phyloP scores from a whole-genome alignment of 768 basidiomycete species.

The Lactifluus hygrophoroides region DNA sequence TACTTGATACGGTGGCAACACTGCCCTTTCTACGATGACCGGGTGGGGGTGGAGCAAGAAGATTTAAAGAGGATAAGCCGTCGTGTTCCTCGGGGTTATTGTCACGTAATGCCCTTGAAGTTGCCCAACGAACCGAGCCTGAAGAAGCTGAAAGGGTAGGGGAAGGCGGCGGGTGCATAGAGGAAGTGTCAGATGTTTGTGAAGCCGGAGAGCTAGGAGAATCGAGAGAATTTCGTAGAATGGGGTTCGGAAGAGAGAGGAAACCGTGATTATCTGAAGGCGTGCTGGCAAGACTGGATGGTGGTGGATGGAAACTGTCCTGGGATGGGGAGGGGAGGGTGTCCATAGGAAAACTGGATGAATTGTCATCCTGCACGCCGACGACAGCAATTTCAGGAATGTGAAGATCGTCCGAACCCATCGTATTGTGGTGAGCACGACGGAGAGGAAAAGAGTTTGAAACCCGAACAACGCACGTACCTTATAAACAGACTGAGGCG shows the following conservation, averaged over 20 bases:
- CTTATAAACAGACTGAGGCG: background rate
- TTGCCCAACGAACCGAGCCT: constrained; percentile 52
- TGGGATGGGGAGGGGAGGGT: background rate
- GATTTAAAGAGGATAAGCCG: constrained; percentile 43
- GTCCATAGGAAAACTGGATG: background rate
- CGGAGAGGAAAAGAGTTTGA: background rate
- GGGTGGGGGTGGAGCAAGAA: constrained; percentile 35
- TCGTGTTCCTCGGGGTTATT: constrained; percentile 54
- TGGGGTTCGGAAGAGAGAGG: constrained; percentile 13
- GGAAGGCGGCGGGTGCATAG: constrained; percentile 50
- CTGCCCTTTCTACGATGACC: constrained; percentile 50
- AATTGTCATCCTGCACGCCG: constrained; percentile 10
- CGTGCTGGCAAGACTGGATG: background rate
- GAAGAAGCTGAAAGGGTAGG: constrained; percentile 59
- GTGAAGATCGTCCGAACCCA: constrained; percentile 12
- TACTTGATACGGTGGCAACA: constrained; percentile 44
- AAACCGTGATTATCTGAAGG: constrained; percentile 8
- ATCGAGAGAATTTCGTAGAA: constrained; percentile 27
- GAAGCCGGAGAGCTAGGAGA: constrained; percentile 25
- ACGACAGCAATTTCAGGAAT: constrained; percentile 20
- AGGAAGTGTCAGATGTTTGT: constrained; percentile 32
- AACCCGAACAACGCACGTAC: too few relatives aligned
- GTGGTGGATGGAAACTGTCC: background rate
- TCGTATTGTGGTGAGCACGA: background rate
- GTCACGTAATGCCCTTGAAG: constrained; percentile 51